These are phyloP conservation scores for Mycocentrospora acerina DNA, from an alignment of 2,329 filamentous ascomycete genomes.

Conservation along the genomic window DNA sequence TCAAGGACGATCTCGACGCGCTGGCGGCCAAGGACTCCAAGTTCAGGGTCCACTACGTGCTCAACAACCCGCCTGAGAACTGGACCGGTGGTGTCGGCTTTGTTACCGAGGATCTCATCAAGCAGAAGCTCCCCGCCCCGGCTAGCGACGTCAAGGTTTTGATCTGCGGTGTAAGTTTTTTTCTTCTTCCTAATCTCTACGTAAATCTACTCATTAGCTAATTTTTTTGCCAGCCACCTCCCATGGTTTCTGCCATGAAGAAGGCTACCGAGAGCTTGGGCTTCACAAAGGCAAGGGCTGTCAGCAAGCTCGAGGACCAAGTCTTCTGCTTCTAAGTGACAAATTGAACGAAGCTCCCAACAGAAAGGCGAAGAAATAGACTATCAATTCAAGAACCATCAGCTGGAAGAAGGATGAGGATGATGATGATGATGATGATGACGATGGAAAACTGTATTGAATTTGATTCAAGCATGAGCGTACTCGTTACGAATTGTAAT, in stretches of 20 bases:
- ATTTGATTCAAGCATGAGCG: no score
- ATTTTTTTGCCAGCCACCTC: constrained; percentile 61
- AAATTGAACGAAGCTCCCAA: no score
- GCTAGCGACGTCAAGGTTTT: constrained; percentile 89
- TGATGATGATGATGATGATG: no score
- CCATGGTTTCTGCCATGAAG: constrained; percentile 97
- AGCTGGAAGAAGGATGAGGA: no score
- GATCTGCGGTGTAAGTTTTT: constrained; percentile 66
- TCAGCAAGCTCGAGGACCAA: constrained; percentile 97
- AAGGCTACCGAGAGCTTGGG: constrained; percentile 88
- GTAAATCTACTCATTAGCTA: no score
- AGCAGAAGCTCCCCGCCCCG: constrained; percentile 78
- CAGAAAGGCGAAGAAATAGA: not conserved
- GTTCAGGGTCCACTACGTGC: constrained; percentile 89
- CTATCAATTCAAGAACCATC: no score
- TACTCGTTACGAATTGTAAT: no score
- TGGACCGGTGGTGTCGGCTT: constrained; percentile 95
- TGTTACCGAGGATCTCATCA: constrained; percentile 94
- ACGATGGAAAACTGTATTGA: no score
- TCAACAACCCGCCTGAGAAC: constrained; percentile 90
- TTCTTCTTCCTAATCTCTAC: no score
- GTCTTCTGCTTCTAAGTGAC: constrained; percentile 88
- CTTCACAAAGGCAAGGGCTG: constrained; percentile 87
- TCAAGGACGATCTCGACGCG: constrained; percentile 86
- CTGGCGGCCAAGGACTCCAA: constrained; percentile 74